phyloP scores from a whole-genome alignment of 2,329 filamentous ascomycete genomes.

The Xylariaceae sp. region DNA sequence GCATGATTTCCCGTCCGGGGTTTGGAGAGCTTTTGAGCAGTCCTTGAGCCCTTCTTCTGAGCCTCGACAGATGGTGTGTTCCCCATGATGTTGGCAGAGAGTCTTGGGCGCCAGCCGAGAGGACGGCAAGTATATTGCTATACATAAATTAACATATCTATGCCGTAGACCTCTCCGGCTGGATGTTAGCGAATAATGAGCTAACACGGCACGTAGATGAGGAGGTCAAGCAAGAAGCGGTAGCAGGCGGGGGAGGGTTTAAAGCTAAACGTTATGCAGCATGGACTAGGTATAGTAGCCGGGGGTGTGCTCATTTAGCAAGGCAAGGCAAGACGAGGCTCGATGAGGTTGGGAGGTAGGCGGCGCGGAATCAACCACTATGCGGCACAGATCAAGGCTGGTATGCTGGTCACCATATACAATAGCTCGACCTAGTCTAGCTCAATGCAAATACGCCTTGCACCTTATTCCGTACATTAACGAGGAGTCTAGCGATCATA shows the following conservation, averaged over 20 bases:
- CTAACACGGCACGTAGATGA: slow-evolving; percentile 40
- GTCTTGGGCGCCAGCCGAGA: slow-evolving; percentile 33
- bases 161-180: slow-evolving; percentile 43
- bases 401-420: slow-evolving; percentile 21
- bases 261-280: slow-evolving; percentile 31
- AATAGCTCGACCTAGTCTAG: slow-evolving; percentile 22
- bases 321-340: slow-evolving; percentile 21
- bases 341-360: slow-evolving; percentile 16
- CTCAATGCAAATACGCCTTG: slow-evolving; percentile 1
- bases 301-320: slow-evolving; percentile 6
- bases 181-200: slow-evolving; percentile 37
- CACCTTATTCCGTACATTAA: slow-evolving; percentile 12
- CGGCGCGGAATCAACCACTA: slow-evolving; percentile 1
- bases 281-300: slow-evolving; percentile 25
- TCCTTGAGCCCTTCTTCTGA: slow-evolving; percentile 43
- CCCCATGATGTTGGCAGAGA: slow-evolving; percentile 50
- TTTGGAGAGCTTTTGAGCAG: slow-evolving; percentile 59
- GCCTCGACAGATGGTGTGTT: slow-evolving; percentile 56
- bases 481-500: too few relatives aligned
- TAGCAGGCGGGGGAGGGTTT: slow-evolving; percentile 22
- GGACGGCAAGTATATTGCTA: slow-evolving; percentile 44
- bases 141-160: slow-evolving; percentile 47
- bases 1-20: slow-evolving; percentile 51
- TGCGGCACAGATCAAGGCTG: slow-evolving; percentile 20
- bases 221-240: slow-evolving; percentile 18